phyloP scores from a whole-genome alignment of 495 filamentous ascomycete genomes.

The Hypoxylon cercidicola region DNA sequence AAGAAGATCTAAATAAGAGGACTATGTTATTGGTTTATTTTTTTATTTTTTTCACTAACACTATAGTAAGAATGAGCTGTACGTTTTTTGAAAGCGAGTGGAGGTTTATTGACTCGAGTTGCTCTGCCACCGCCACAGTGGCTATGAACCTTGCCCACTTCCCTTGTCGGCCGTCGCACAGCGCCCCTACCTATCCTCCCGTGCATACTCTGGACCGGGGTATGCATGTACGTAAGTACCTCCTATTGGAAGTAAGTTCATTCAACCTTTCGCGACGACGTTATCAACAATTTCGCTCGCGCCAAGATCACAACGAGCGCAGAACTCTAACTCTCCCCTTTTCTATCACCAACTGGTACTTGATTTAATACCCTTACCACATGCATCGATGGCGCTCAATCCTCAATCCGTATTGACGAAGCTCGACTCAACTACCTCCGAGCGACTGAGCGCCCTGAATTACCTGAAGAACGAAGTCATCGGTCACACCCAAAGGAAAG shows the following conservation, averaged over 20 bases:
- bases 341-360: slow-evolving; percentile 2
- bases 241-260: background rate
- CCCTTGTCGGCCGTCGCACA: no score
- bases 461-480: slow-evolving; percentile 88
- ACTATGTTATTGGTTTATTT: background rate
- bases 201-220: background rate
- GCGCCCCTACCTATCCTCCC: background rate
- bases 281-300: slow-evolving; percentile 17
- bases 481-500: slow-evolving; percentile 89
- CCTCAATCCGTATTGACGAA: slow-evolving; percentile 66
- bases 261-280: slow-evolving; percentile 21
- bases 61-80: no score
- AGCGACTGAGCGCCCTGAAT: slow-evolving; percentile 73
- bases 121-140: no score
- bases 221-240: background rate
- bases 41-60: no score
- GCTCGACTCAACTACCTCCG: slow-evolving; percentile 68
- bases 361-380: background rate
- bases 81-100: no score
- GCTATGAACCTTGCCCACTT: no score
- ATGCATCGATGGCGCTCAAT: slow-evolving; percentile 45
- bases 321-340: background rate
- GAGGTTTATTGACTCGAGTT: no score
- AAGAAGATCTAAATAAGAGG: background rate
- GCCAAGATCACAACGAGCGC: slow-evolving; percentile 10